These are phyloP conservation scores for Cubamyces sp. DNA, from an alignment of 768 basidiomycete genomes.

Conservation along the genomic window DNA sequence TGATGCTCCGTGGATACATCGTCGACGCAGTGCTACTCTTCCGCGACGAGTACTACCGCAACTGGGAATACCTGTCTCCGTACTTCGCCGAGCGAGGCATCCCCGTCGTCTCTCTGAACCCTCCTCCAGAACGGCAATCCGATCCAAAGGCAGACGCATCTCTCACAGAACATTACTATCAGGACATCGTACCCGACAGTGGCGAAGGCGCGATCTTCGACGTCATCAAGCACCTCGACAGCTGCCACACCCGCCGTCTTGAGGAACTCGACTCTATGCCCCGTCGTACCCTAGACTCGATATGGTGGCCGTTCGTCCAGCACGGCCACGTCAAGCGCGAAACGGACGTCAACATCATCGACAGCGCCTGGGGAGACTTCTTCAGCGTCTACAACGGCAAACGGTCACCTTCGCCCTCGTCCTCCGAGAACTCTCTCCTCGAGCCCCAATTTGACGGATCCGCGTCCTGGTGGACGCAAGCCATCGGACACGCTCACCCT, in stretches of 20 bases:
- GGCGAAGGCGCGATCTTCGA: constrained; percentile 45
- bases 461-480: constrained; percentile 99
- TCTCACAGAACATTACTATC: constrained; percentile 76
- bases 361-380: constrained; percentile 86
- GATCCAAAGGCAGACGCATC: constrained; percentile 50
- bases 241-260: constrained; percentile 66
- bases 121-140: constrained; percentile 57
- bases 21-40: constrained; percentile 86
- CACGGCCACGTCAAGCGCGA: constrained; percentile 72
- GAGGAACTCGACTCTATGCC: constrained; percentile 79
- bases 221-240: constrained; percentile 62
- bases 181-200: constrained; percentile 44
- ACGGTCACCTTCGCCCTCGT: constrained; percentile 12
- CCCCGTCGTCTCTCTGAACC: constrained; percentile 53
- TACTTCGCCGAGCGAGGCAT: constrained; percentile 81
- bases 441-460: constrained; percentile 84
- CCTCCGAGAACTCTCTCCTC: constrained; percentile 42
- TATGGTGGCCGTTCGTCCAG: constrained; percentile 99
- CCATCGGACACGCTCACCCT: constrained; percentile 81
- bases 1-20: constrained; percentile 86
- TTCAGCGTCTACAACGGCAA: constrained; percentile 69
- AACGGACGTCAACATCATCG: constrained; percentile 84
- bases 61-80: constrained; percentile 76
- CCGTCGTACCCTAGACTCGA: constrained; percentile 67
- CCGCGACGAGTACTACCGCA: constrained; percentile 84